These are phyloP conservation scores for Rehmannia glutinosa DNA, from an alignment of 257 asterid species.

Conservation along the genomic window DNA sequence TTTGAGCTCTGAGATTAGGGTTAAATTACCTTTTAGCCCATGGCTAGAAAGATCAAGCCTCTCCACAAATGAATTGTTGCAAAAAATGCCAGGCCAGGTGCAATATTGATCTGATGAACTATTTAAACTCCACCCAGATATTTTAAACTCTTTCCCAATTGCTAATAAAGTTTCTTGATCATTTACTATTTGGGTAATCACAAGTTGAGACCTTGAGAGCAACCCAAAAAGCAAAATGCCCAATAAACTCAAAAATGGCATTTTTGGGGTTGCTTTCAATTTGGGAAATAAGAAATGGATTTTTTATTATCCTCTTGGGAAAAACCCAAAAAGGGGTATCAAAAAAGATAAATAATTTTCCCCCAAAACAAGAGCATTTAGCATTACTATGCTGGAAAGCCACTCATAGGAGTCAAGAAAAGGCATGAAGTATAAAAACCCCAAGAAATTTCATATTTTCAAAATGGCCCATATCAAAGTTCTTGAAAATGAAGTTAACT, in stretches of 20 bases:
- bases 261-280: conserved; percentile 27
- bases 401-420: conserved; percentile 15
- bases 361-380: conserved; percentile 8
- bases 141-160: conserved; percentile 50
- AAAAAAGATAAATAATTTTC: not conserved
- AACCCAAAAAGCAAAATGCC: conserved; percentile 43
- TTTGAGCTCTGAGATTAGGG: conserved; percentile 70
- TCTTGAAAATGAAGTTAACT: no score
- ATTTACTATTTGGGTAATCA: conserved; percentile 26
- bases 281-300: not conserved
- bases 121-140: conserved; percentile 66
- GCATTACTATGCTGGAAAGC: conserved; percentile 4
- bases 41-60: conserved; percentile 67
- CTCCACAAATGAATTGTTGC: conserved; percentile 65
- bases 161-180: conserved; percentile 49
- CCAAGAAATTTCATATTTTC: conserved; percentile 23
- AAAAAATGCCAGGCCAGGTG: conserved; percentile 72
- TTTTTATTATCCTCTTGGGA: no score
- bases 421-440: conserved; percentile 14
- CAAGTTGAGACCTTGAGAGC: conserved; percentile 43
- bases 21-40: conserved; percentile 77
- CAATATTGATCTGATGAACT: conserved; percentile 51
- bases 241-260: conserved; percentile 39
- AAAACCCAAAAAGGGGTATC: no score
- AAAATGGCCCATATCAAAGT: conserved; percentile 21